Evolutionary conservation across 345 rosid genomes (phyloP).

Genomic region (Physaria fendleri): DNA sequence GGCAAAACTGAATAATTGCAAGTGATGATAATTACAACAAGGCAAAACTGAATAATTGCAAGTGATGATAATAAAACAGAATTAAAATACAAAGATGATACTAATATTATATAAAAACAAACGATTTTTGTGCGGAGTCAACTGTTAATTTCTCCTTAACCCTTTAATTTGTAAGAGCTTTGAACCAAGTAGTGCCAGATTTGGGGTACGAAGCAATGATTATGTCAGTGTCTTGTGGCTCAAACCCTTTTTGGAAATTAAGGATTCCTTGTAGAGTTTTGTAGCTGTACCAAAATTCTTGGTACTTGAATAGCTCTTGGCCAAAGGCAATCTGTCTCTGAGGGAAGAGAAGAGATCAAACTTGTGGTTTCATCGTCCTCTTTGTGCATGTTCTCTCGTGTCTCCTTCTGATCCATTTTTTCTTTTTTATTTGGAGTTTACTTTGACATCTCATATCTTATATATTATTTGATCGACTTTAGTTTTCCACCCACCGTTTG

Average conservation of each 20-base stretch:
- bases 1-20: no score
- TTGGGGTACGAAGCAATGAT: constrained; percentile 7
- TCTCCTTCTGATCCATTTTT: constrained; percentile 1
- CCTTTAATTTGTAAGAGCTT: constrained; percentile 26
- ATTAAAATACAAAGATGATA: no score
- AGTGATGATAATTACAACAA: no score
- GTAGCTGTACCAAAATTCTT: constrained; percentile 43
- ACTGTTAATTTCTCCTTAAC: no score
- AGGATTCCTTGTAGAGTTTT: constrained; percentile 2
- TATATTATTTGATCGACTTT: no score
- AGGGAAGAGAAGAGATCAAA: constrained; percentile 10
- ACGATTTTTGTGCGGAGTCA: no score
- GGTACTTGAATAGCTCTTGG: constrained; percentile 33
- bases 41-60: no score
- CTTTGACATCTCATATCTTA: no score
- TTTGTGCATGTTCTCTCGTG: not conserved
- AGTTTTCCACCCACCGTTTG: no score
- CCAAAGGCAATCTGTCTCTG: constrained; percentile 50
- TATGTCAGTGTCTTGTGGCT: constrained; percentile 13
- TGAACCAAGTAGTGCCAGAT: constrained; percentile 29
- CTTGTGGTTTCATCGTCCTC: constrained; percentile 5
- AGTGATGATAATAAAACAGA: no score
- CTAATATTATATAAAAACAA: no score
- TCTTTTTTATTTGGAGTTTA: no score
- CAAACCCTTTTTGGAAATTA: constrained; percentile 1